Percentiles rank a stretch among this genome's conserved stretches.
Evolutionary conservation across 306 rosid species (phyloP).

Genomic region (Begonia fuchsioides): DNA sequence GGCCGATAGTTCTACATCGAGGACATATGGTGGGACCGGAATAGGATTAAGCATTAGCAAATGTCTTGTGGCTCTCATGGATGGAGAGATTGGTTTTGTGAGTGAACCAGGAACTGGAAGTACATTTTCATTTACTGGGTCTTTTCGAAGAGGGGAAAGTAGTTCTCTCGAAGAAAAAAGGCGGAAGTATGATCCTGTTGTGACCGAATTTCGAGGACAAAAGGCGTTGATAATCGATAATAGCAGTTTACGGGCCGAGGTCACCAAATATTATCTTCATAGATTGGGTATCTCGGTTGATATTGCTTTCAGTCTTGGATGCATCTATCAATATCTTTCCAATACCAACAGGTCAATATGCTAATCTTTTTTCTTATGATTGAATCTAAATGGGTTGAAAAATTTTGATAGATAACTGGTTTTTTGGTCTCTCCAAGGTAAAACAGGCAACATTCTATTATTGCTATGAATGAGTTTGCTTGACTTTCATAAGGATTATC

Average conservation of each 20-base stretch:
- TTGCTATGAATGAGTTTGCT: no score
- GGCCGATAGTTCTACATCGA: constrained; percentile 94
- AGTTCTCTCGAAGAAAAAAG: constrained; percentile 28
- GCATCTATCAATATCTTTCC: constrained; percentile 38
- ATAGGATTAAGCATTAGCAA: constrained; percentile 90
- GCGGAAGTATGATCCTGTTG: constrained; percentile 35
- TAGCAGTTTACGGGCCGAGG: constrained; percentile 58
- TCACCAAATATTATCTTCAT: constrained; percentile 59
- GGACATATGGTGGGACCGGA: constrained; percentile 95
- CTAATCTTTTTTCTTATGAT: no score
- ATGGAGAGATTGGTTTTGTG: constrained; percentile 91
- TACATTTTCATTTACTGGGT: constrained; percentile 74
- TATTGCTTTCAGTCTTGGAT: constrained; percentile 32
- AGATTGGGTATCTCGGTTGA: constrained; percentile 75
- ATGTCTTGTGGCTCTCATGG: constrained; percentile 82
- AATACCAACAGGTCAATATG: constrained; percentile 2
- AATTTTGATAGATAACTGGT: no score
- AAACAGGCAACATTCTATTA: no score
- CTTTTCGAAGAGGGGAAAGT: constrained; percentile 45
- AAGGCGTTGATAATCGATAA: constrained; percentile 64
- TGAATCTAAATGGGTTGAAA: no score
- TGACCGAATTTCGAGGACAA: constrained; percentile 40
- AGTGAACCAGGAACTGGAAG: constrained; percentile 76
- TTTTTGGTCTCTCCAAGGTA: no score
- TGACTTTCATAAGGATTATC: no score